Evolutionary conservation across 2,329 filamentous ascomycete genomes (phyloP).

Genomic region (Macrophomina tecta): DNA sequence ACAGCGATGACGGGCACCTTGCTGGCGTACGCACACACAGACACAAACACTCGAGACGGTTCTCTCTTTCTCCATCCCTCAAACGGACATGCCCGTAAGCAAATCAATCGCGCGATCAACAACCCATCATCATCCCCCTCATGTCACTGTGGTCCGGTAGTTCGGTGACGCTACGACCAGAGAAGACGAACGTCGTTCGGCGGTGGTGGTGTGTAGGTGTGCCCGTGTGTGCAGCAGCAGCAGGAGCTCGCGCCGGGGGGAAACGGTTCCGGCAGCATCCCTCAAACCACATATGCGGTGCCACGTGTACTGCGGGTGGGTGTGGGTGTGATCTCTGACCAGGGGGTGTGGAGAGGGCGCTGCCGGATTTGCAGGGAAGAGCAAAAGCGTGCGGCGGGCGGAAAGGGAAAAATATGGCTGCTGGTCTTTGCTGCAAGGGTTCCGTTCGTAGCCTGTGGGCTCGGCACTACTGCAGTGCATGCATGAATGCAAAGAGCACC

Average conservation of each 20-base stretch:
- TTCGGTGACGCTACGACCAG: background rate
- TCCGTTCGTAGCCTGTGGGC: no score
- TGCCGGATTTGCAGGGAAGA: no score
- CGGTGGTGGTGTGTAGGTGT: conserved; percentile 8
- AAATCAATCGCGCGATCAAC: conserved; percentile 15
- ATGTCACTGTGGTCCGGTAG: background rate
- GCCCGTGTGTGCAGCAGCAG: background rate
- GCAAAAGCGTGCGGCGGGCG: no score
- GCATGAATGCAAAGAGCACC: background rate
- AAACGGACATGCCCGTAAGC: no score
- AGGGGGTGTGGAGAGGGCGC: no score
- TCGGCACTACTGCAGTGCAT: background rate
- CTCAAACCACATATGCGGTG: conserved; percentile 28
- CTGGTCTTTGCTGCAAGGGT: background rate
- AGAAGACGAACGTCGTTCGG: no score
- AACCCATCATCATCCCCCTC: no score
- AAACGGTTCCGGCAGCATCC: conserved; percentile 7
- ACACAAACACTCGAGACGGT: no score
- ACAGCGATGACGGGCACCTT: no score
- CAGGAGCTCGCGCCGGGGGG: background rate
- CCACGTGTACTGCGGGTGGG: conserved; percentile 28
- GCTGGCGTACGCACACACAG: no score
- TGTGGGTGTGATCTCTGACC: background rate
- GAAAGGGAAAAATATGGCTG: no score
- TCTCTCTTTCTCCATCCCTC: no score